These are phyloP conservation scores for Isochrysis galbana DNA, from an alignment of 78 protist genomes.

Conservation along the genomic window DNA sequence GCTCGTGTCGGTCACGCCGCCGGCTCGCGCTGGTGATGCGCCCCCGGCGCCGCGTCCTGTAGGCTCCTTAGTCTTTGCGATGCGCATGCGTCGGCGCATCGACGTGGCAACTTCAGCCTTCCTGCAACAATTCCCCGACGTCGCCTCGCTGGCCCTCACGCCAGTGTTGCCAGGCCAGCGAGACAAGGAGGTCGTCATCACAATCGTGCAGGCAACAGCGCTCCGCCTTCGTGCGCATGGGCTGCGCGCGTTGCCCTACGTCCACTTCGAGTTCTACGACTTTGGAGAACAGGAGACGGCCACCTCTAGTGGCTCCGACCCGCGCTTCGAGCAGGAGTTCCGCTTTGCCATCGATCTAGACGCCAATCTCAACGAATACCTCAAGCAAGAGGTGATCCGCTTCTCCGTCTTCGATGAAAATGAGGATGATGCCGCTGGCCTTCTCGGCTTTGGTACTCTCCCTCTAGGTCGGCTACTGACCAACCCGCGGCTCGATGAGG, in stretches of 20 bases:
- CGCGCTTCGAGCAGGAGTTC: neutral
- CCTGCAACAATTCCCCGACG: neutral
- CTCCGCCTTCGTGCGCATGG: neutral
- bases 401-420: neutral
- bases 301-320: neutral
- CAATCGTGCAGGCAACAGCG: neutral
- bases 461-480: neutral
- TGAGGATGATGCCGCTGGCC: neutral
- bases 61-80: neutral
- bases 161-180: neutral
- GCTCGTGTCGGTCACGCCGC: neutral
- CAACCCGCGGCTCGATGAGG: neutral
- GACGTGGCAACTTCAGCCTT: neutral
- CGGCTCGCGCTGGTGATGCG: neutral
- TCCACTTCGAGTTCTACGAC: neutral
- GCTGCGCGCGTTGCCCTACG: neutral
- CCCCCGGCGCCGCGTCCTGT: neutral
- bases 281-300: neutral
- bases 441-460: neutral
- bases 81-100: neutral
- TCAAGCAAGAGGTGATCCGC: neutral
- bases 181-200: neutral
- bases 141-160: neutral
- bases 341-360: neutral
- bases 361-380: neutral